Base-by-base conservation (phyloP, 1,284 basidiomycete genomes). In the Porodaedalea pini region DNA sequence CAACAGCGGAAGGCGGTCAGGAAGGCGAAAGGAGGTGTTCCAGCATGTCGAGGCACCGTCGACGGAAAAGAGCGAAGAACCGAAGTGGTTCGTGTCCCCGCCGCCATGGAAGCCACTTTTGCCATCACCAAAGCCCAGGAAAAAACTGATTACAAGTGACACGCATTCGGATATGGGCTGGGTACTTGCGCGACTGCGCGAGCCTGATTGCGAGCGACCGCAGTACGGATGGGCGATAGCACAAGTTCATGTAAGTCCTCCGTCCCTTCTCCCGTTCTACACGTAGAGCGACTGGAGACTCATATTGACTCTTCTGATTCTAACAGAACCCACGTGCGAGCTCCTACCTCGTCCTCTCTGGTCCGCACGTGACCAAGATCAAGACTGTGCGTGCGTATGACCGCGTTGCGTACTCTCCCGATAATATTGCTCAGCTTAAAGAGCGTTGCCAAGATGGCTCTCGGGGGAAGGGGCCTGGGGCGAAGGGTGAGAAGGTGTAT, bases 141-240 rank as follows among this genome's bases (percentile, higher is more conserved):
- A 48, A 1, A 17, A 34, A 43, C 29, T 3, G 11, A 19, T 47
- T 31, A 3, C 25, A 17, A 19, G 40, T 27, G 54, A 34, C 4
- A 19, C 49, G 31, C 49, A 57, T 27, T 57, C 56, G 8, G 50
- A 57, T 2, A 45, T 52, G 43, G 56, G 56, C 29, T 57, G 56
- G 56, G 56, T 57, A 4, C 23, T 57, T 32, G 56, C 56, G 3
- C 21, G 43, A 29, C 43, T 57, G 4, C 39, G 56, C 11, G 56
- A 57, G 25, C 56, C 56, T 11, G 21, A 39, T 23, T 44, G 17
- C 21, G 43, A 15, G 2, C 50, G 55, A 11, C 10, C 48, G 11
- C 34, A 37, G 25, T 57, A 45, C 17, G 49, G 50, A 5, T 57
- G 56, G 56, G 51, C 49, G 17, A 40, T 57, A n/a, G 56, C 50